These are phyloP conservation scores for Hebeloma cylindrosporum DNA, from an alignment of 768 basidiomycete genomes.

Conservation along the genomic window DNA sequence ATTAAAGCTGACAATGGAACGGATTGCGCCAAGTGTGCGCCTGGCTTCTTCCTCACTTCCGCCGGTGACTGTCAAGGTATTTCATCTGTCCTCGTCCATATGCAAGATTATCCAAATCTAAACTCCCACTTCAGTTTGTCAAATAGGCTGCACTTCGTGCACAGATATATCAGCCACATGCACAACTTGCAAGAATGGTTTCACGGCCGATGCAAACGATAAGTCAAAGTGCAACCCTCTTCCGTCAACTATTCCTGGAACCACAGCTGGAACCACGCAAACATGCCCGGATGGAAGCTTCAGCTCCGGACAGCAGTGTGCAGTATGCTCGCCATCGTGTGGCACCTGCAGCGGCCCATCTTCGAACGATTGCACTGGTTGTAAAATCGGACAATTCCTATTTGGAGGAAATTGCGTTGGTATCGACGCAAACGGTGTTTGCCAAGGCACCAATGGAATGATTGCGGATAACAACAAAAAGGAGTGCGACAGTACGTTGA, in stretches of 20 bases:
- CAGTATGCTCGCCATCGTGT: slow-evolving; percentile 63
- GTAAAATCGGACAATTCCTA: slow-evolving; percentile 57
- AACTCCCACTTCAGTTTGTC: no score
- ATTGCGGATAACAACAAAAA: slow-evolving; percentile 81
- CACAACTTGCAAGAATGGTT: slow-evolving; percentile 67
- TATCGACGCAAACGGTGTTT: slow-evolving; percentile 67
- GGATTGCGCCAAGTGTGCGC: slow-evolving; percentile 69
- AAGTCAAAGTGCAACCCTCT: slow-evolving; percentile 62
- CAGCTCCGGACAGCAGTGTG: slow-evolving; percentile 50
- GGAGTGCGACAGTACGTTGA: slow-evolving; percentile 76
- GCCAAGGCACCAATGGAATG: slow-evolving; percentile 60
- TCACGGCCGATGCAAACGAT: slow-evolving; percentile 66
- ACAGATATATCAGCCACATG: slow-evolving; percentile 69
- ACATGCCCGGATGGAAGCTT: slow-evolving; percentile 72
- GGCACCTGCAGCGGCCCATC: slow-evolving; percentile 67
- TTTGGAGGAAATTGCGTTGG: slow-evolving; percentile 73
- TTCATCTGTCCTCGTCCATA: no score
- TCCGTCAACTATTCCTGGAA: slow-evolving; percentile 48
- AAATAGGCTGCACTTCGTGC: slow-evolving; percentile 71
- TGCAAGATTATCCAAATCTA: no score
- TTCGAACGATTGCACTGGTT: slow-evolving; percentile 71
- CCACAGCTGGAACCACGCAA: slow-evolving; percentile 48
- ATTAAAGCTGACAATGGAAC: slow-evolving; percentile 69
- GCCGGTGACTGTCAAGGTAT: slow-evolving; percentile 73
- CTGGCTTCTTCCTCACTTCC: slow-evolving; percentile 72